phyloP scores from a whole-genome alignment of 129 eudicot species.

The Lonicera japonica region DNA sequence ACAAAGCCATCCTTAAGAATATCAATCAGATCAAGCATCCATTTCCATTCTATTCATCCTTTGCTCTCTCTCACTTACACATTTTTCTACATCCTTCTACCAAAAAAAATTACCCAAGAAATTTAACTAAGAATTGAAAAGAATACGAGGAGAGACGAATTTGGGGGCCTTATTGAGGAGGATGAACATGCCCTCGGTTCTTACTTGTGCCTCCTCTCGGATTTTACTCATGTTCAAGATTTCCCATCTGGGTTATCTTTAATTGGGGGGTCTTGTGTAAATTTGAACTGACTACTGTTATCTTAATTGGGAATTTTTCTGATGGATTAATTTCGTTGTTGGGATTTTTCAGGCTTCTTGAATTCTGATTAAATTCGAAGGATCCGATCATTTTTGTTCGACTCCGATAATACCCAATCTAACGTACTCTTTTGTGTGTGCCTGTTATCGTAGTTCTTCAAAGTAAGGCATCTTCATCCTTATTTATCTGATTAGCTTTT shows the following conservation, averaged over 20 bases:
- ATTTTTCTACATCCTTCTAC: not conserved
- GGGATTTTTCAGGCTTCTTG: conserved; percentile 15
- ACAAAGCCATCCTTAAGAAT: conserved; percentile 29
- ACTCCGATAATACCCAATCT: conserved; percentile 26
- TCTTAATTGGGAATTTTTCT: conserved; percentile 6
- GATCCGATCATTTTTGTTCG: conserved; percentile 42
- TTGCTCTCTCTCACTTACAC: conserved; percentile 16
- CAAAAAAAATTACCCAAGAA: not conserved
- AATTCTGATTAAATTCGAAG: conserved; percentile 29
- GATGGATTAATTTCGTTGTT: too few relatives aligned
- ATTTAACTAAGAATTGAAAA: not conserved
- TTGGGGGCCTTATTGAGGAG: conserved; percentile 44
- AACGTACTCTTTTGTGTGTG: conserved; percentile 16
- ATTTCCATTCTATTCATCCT: not conserved
- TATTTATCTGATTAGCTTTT: conserved; percentile 11
- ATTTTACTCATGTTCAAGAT: conserved; percentile 20
- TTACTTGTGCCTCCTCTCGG: conserved; percentile 34
- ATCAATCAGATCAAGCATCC: conserved; percentile 40
- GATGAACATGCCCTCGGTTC: conserved; percentile 63
- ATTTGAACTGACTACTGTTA: conserved; percentile 13
- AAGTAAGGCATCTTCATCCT: conserved; percentile 33
- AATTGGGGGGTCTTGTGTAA: conserved; percentile 26
- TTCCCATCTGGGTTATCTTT: conserved; percentile 37
- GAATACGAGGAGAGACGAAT: not conserved
- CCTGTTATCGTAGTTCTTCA: not conserved